A percentile compares a stretch with the other conserved stretches of the same genome.
Conservation (phyloP, 208 protist species). For the Crithidia sp. region DNA sequence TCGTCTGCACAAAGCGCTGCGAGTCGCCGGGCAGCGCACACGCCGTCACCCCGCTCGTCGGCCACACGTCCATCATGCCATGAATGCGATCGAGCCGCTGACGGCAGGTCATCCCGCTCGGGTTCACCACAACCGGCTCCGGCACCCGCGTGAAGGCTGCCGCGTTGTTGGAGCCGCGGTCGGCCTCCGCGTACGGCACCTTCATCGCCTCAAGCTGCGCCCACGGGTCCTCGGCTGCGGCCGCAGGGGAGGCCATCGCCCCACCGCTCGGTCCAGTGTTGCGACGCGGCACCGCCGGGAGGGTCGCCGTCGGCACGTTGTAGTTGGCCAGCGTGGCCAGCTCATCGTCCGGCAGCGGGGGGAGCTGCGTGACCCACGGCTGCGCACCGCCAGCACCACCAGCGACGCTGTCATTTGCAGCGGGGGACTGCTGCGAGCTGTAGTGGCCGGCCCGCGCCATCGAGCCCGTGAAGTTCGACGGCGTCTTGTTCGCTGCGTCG, state of each 20-base stretch:
- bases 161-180: slow-evolving; percentile 10
- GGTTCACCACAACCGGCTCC: slow-evolving; percentile 65
- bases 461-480: slow-evolving; percentile 7
- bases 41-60: slow-evolving; percentile 47
- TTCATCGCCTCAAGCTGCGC: slow-evolving; percentile 50
- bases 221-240: slow-evolving; percentile 42
- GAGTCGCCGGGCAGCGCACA: slow-evolving; percentile 37
- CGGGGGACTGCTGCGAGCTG: background rate
- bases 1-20: slow-evolving; percentile 48
- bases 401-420: slow-evolving; percentile 5
- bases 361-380: slow-evolving; percentile 42
- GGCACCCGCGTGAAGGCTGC: slow-evolving; percentile 32
- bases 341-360: slow-evolving; percentile 60
- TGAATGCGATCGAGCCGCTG: slow-evolving; percentile 56
- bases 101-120: slow-evolving; percentile 45
- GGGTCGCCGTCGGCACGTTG: slow-evolving; percentile 43
- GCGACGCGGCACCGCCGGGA: slow-evolving; percentile 23
- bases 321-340: slow-evolving; percentile 52
- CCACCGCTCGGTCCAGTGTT: background rate
- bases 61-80: slow-evolving; percentile 62
- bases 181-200: slow-evolving; percentile 43
- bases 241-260: background rate
- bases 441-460: slow-evolving; percentile 10
- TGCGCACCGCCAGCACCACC: slow-evolving; percentile 9
- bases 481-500: slow-evolving; percentile 3